Conservation (phyloP, 176 grass and related monocot genomes). For the Zoysia pacifica region DNA sequence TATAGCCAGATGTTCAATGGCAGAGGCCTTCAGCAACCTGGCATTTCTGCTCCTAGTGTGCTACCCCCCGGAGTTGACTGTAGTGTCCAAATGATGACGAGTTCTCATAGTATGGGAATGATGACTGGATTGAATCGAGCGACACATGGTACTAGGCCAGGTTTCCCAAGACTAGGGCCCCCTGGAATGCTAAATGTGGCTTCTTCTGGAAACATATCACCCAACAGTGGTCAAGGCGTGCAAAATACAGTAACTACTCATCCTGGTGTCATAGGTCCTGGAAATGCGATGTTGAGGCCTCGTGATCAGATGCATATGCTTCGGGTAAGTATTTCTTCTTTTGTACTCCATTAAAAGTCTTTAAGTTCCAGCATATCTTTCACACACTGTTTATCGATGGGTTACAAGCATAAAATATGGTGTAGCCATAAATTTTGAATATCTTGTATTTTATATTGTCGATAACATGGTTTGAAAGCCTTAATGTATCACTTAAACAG, state of each 20-base stretch:
- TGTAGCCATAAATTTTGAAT: neutral
- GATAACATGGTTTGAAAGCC: slow-evolving; percentile 8
- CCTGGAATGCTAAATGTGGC: slow-evolving; percentile 73
- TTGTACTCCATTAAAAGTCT: slow-evolving; percentile 27
- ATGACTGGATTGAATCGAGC: slow-evolving; percentile 72
- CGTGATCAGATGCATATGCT: slow-evolving; percentile 74
- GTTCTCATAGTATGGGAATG: slow-evolving; percentile 66
- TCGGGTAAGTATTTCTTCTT: slow-evolving; percentile 60
- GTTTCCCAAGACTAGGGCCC: slow-evolving; percentile 68
- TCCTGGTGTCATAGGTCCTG: slow-evolving; percentile 55
- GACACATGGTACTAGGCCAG: slow-evolving; percentile 53
- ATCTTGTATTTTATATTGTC: slow-evolving; percentile 8
- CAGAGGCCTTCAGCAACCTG: slow-evolving; percentile 75
- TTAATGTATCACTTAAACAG: neutral
- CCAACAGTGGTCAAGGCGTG: slow-evolving; percentile 68
- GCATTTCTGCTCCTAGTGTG: slow-evolving; percentile 57
- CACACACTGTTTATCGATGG: neutral
- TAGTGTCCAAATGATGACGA: slow-evolving; percentile 65
- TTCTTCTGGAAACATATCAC: slow-evolving; percentile 69
- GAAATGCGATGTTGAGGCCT: slow-evolving; percentile 68
- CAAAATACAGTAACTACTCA: slow-evolving; percentile 66
- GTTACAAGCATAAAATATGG: too few relatives aligned
- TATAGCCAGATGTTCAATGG: slow-evolving; percentile 78
- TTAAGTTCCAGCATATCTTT: slow-evolving; percentile 18
- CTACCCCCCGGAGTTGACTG: slow-evolving; percentile 70